Percentiles rank a stretch among this genome's conserved stretches.
phyloP scores from a whole-genome alignment of 176 grass and related monocot species.

The Melocanna baccifera region DNA sequence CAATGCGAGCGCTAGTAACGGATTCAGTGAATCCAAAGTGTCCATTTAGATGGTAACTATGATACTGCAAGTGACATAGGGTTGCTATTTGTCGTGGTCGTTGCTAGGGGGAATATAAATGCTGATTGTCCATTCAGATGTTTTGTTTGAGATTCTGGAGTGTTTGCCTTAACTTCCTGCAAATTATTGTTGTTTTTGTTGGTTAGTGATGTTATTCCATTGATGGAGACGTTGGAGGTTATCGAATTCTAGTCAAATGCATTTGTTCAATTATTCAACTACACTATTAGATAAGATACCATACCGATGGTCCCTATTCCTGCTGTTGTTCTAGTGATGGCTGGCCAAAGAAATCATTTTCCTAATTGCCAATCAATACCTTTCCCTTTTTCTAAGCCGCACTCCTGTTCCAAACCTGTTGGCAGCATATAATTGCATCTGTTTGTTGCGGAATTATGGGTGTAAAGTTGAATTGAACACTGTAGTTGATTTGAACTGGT shows the following conservation, averaged over 20 bases:
- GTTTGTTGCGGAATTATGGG: not conserved
- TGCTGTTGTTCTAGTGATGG: not conserved
- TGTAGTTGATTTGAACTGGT: not conserved
- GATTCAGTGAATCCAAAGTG: not conserved
- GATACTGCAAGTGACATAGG: not conserved
- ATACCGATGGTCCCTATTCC: not conserved
- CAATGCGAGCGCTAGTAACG: not conserved
- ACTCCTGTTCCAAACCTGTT: not conserved
- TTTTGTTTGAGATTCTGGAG: not conserved
- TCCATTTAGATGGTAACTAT: not conserved
- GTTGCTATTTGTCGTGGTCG: not conserved
- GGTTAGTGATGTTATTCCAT: not conserved
- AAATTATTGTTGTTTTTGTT: not conserved
- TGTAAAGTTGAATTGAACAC: not conserved
- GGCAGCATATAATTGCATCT: not conserved
- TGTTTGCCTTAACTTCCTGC: not conserved
- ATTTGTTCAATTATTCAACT: slow-evolving; percentile 20
- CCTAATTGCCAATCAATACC: not conserved
- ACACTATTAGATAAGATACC: not conserved
- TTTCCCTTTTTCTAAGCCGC: not conserved
- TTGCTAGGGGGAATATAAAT: not conserved
- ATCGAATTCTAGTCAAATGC: slow-evolving; percentile 24
- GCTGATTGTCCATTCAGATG: not conserved
- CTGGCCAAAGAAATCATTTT: not conserved
- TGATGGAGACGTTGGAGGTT: not conserved